Evolutionary conservation across 2,329 filamentous ascomycete genomes (phyloP), one percentile per base, ranked within the genome.

Genomic region (Venturia effusa): DNA sequence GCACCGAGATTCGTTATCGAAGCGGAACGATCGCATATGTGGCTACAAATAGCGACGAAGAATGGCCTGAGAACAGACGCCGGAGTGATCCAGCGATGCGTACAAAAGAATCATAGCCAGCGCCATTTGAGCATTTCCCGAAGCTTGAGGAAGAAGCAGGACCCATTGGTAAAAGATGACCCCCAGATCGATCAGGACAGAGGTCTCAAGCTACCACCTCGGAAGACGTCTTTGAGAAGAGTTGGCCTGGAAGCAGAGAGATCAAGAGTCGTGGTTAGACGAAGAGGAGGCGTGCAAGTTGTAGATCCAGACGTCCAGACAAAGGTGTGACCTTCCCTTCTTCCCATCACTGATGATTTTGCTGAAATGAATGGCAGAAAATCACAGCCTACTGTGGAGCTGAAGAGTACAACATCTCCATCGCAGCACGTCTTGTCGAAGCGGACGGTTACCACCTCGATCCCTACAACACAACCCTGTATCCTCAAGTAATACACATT

Each of bases 231-330:
- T 1, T 79, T 97, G 39, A 86, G 93, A 64, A 84, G 92, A 65
- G 91, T 96, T 15, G 91, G 92, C 39, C 88, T 91, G 22, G 91
- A 94, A 70, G 92, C 92, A 22, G 91, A 96, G 76, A 78, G 76
- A 68, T 84, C 78, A 65, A 80, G 77, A 68, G 79, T 80, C 69
- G 78, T 83, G 67, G 75, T 86, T 67, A 80, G 79, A 69, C 75
- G 78, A 61, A 72, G 70, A 64, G 78, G 78, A 22, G 73, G 72
- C 62, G 74, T 72, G 55, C 72, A 73, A 59, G 78, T 79, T 66
- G 73, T 81, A 59, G 76, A 79, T 66, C 78, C 78, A 30, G 73
- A 79, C 61, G 75, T 74, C 32, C 73, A 77, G 27, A 80, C 77
- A 15, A 80, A 77, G 70, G 75, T 76, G 66, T 19, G 62, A 6